Conservation (phyloP, 2,329 filamentous ascomycete genomes). For the Monosporascus sp. region DNA sequence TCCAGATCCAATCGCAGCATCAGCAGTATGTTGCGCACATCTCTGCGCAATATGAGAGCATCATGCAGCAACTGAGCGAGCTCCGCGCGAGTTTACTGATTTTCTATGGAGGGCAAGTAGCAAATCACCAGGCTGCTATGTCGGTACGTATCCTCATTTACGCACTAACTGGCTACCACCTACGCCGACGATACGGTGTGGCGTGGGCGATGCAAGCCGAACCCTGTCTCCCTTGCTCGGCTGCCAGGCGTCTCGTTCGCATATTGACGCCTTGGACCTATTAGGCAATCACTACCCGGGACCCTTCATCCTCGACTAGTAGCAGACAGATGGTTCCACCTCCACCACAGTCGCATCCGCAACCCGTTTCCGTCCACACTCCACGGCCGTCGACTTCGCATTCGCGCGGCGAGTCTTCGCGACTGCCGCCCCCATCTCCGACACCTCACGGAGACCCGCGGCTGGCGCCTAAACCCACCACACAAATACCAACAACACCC, state of each 20-base stretch:
- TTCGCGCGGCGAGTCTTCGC: conserved; percentile 22
- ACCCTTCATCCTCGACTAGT: conserved; percentile 8
- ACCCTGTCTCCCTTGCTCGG: neutral
- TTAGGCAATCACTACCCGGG: conserved; percentile 19
- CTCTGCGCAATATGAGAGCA: conserved; percentile 27
- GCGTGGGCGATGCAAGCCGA: neutral
- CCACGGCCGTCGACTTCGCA: conserved; percentile 21
- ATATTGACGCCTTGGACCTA: conserved; percentile 9
- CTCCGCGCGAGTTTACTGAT: conserved; percentile 24
- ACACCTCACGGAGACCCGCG: conserved; percentile 15
- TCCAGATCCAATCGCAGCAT: conserved; percentile 30
- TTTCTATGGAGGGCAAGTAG: conserved; percentile 18
- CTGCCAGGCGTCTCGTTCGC: conserved; percentile 1
- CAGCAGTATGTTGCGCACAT: conserved; percentile 29
- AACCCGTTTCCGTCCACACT: conserved; percentile 17
- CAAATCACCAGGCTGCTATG: conserved; percentile 26
- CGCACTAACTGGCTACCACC: too few relatives aligned
- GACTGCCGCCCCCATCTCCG: conserved; percentile 24
- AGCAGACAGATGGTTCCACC: conserved; percentile 19
- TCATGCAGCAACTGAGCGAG: conserved; percentile 29
- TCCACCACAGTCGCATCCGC: conserved; percentile 13
- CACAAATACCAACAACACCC: conserved; percentile 22
- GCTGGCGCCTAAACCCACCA: conserved; percentile 19
- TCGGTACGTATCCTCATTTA: conserved; percentile 20
- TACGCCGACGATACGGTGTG: too few relatives aligned